Evolutionary conservation across 2,329 filamentous ascomycete species (phyloP).

Genomic region (Gremmenia infestans): DNA sequence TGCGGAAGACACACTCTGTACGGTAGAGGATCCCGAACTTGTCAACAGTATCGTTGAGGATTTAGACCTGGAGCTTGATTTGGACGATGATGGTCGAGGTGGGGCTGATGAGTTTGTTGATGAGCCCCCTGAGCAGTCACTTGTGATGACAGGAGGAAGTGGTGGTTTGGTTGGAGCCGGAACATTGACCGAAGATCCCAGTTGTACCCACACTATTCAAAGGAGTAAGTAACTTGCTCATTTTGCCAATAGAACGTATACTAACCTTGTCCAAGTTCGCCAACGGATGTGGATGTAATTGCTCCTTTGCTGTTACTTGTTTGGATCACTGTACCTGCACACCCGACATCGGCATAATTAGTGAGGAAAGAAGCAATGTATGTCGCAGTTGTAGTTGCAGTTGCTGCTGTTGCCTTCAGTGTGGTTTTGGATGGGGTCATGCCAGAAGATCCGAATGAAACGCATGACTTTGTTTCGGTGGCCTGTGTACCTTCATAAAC

Average conservation of each 20-base stretch:
- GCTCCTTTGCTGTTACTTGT: background rate
- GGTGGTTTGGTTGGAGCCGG: background rate
- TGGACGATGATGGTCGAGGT: background rate
- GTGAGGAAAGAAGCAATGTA: background rate
- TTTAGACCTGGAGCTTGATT: background rate
- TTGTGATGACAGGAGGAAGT: background rate
- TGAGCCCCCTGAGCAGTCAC: background rate
- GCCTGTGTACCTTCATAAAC: background rate
- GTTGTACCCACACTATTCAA: background rate
- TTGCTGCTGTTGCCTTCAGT: background rate
- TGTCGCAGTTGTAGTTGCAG: background rate
- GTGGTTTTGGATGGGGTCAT: background rate
- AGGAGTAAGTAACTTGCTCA: background rate
- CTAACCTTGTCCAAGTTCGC: slow-evolving; percentile 2
- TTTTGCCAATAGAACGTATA: background rate
- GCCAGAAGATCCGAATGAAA: background rate
- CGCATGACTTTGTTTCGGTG: background rate
- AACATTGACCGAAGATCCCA: background rate
- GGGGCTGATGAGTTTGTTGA: background rate
- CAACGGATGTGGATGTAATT: background rate
- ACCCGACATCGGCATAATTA: background rate
- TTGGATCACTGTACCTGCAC: background rate
- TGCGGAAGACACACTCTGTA: background rate
- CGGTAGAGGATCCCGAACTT: background rate
- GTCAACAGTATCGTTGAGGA: background rate